phyloP scores from a whole-genome alignment of 2,329 filamentous ascomycete genomes.

The Pseudogymnoascus sp. region DNA sequence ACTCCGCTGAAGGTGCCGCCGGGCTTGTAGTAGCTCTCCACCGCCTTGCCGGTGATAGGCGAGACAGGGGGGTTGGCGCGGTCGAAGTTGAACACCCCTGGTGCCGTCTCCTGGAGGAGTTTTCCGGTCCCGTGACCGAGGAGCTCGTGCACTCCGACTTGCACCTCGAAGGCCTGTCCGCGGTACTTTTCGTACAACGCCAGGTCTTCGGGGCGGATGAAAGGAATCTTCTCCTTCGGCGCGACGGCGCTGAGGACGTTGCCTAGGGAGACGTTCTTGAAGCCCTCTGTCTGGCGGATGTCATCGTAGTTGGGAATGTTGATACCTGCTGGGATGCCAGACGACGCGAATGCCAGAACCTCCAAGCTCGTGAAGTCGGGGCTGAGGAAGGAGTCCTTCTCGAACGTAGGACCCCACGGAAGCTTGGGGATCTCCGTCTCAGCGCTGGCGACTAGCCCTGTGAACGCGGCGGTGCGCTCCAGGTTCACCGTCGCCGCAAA shows the following conservation, averaged over 20 bases:
- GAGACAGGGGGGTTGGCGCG: constrained; percentile 71
- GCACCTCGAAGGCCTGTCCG: constrained; percentile 85
- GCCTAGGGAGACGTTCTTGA: constrained; percentile 90
- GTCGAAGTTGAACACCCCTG: constrained; percentile 85
- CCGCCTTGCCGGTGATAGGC: constrained; percentile 68
- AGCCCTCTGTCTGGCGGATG: constrained; percentile 74
- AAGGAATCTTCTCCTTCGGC: constrained; percentile 85
- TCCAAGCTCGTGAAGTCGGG: constrained; percentile 95
- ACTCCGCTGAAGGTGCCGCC: constrained; percentile 93
- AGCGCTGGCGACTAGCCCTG: constrained; percentile 73
- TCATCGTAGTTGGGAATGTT: constrained; percentile 60
- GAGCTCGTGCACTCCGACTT: constrained; percentile 90
- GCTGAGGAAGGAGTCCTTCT: constrained; percentile 92
- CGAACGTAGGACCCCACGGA: constrained; percentile 82
- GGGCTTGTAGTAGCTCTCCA: constrained; percentile 86
- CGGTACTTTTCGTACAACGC: constrained; percentile 74
- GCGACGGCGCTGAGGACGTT: constrained; percentile 90
- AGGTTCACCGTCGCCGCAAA: constrained; percentile 82
- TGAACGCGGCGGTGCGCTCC: constrained; percentile 83
- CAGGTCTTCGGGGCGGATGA: constrained; percentile 74
- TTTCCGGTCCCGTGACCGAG: constrained; percentile 88
- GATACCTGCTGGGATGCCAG: constrained; percentile 29
- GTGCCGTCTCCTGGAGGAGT: constrained; percentile 78
- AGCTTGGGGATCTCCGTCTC: constrained; percentile 79
- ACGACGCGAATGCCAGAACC: constrained; percentile 72